A percentile compares a stretch with the other conserved stretches of the same genome.
These are phyloP conservation scores for Talaromyces liani DNA, from an alignment of 495 filamentous ascomycete species.

Conservation along the genomic window DNA sequence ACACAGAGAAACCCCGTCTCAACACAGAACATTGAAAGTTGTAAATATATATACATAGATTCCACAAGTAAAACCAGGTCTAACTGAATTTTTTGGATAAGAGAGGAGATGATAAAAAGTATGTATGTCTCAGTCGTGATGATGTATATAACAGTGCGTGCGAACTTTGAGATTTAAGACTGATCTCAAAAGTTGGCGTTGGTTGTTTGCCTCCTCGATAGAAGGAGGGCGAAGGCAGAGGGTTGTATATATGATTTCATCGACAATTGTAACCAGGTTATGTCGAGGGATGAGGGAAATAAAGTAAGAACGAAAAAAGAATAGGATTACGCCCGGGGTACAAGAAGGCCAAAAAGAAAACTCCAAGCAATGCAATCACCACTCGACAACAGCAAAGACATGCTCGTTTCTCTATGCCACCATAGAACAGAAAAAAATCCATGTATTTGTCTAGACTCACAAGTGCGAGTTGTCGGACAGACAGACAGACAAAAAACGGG, in stretches of 20 bases:
- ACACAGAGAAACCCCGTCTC: neutral
- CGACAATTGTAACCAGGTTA: neutral
- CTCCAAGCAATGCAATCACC: constrained; percentile 5
- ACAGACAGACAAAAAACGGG: neutral
- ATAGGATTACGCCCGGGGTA: neutral
- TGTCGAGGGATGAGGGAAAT: neutral
- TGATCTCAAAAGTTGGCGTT: neutral
- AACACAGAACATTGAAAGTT: neutral
- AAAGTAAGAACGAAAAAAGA: neutral
- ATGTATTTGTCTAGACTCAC: neutral
- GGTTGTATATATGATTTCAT: neutral
- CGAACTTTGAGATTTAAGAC: neutral
- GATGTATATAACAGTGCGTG: too few relatives aligned
- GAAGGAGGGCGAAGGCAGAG: neutral
- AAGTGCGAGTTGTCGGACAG: neutral
- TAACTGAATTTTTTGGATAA: neutral
- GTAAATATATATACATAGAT: neutral
- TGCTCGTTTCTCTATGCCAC: neutral
- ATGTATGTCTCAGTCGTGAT: neutral
- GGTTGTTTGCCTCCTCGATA: neutral
- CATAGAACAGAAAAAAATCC: neutral
- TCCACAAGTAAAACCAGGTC: neutral
- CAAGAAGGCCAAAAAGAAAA: neutral
- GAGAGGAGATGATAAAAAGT: neutral
- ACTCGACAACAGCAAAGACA: constrained; percentile 1